Base-by-base conservation (phyloP, 140 eudicot species). In the Oenanthe javanica region DNA sequence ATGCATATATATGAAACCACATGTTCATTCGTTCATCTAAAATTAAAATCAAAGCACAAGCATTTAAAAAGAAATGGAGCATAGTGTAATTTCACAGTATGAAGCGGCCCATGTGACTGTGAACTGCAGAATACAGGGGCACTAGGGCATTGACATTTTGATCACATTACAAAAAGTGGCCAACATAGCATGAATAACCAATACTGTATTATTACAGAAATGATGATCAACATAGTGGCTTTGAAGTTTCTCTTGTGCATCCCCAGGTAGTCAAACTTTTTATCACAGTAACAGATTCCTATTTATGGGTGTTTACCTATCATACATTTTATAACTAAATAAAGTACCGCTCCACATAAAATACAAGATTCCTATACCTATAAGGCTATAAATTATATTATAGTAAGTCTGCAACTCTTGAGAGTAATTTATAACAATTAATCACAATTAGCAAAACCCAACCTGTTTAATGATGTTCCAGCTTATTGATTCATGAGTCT, bases 401-500 rank as follows among this genome's bases (percentile, higher is more conserved):
- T 12, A 16, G 47, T 8, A 70, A 72, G 38, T 9, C 36, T 61
- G 69, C n/a, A 61, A n/a, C 36, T 40, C 21, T 71, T 71, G 23
- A 36, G 15, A 72, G 12, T 72, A 72, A 72, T 42, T 72, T 42
- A 27, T 70, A 14, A 16, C 12, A 72, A 72, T 12, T 49, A 51
- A 51, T 49, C 67, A 76, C 77, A 73, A 18, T 21, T 49, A 75
- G 63, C 45, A 49, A 23, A 49, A 27, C 21, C 40, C 59, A 27
- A 27, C 64, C 63, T 75, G 55, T 74, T 23, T 73, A 18, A 23
- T 77, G 80, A 59, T 15, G 42, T 59, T 25, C 49, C 18, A 71
- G 81, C 48, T 47, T 64, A 11, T 42, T 43, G 46, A 21, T 12
- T 45, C 14, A 79, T 48, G 19, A 74, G 78, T 10, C 84, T 75